Conservation (phyloP, 331 rosid genomes). For the Acacia concinna region DNA sequence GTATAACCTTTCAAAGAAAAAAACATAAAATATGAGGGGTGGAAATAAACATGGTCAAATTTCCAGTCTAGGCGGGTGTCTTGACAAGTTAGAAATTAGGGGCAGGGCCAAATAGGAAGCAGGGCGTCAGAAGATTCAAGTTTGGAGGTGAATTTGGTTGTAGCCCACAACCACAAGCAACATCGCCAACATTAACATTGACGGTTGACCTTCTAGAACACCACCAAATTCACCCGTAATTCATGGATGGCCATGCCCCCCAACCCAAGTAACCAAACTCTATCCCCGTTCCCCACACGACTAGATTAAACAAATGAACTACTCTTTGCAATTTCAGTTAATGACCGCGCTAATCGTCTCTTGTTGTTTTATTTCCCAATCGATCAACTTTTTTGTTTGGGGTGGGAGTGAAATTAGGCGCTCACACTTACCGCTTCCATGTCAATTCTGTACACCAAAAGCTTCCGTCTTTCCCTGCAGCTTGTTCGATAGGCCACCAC, state of each 20-base stretch:
- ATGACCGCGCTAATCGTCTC: not conserved
- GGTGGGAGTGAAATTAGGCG: not conserved
- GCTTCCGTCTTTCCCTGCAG: constrained; percentile 96
- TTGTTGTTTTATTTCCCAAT: not conserved
- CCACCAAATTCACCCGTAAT: constrained; percentile 28
- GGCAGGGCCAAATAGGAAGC: constrained; percentile 30
- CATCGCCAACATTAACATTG: constrained; percentile 24
- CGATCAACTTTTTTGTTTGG: not conserved
- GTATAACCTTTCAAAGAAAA: too few relatives aligned
- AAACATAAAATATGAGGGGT: too few relatives aligned
- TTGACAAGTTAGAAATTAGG: constrained; percentile 30
- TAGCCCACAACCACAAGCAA: not conserved
- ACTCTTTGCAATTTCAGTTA: not conserved
- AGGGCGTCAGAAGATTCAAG: constrained; percentile 21
- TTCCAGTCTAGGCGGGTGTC: constrained; percentile 15
- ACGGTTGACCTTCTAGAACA: constrained; percentile 48
- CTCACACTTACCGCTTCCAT: constrained; percentile 81
- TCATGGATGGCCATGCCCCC: not conserved
- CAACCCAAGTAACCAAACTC: not conserved
- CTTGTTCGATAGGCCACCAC: constrained; percentile 87
- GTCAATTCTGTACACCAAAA: constrained; percentile 89
- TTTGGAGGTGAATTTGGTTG: not conserved
- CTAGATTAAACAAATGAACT: too few relatives aligned
- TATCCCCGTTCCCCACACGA: not conserved
- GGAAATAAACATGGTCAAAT: too few relatives aligned